Conservation (phyloP, 2,329 filamentous ascomycete genomes). For the Verticillium albo-atrum region DNA sequence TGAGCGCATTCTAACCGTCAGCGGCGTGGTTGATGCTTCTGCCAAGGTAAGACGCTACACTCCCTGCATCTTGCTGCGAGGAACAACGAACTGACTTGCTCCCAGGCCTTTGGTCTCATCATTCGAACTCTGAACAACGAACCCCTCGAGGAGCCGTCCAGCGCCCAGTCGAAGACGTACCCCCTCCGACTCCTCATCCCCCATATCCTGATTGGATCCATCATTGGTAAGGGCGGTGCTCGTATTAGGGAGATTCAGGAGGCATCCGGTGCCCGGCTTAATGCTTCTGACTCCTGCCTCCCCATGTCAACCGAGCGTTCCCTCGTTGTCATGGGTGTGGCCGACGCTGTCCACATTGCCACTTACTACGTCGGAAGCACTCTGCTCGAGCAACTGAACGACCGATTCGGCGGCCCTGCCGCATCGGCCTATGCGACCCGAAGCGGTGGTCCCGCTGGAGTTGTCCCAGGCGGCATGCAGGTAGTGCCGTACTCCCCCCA, state of each 20-base stretch:
- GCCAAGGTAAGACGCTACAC: slow-evolving; percentile 65
- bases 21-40: slow-evolving; percentile 90
- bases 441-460: slow-evolving; percentile 86
- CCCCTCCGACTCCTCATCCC: slow-evolving; percentile 92
- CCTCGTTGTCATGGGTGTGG: slow-evolving; percentile 95
- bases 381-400: slow-evolving; percentile 94
- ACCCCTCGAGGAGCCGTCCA: slow-evolving; percentile 81
- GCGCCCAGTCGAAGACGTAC: slow-evolving; percentile 93
- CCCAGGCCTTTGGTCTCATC: slow-evolving; percentile 90
- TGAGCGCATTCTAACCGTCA: slow-evolving; percentile 95
- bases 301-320: slow-evolving; percentile 95
- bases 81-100: slow-evolving; percentile 1
- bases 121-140: slow-evolving; percentile 98
- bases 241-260: slow-evolving; percentile 98
- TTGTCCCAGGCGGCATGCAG: slow-evolving; percentile 96
- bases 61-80: not conserved
- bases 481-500: slow-evolving; percentile 98
- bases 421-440: slow-evolving; percentile 97
- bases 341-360: slow-evolving; percentile 96
- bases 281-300: slow-evolving; percentile 91
- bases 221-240: slow-evolving; percentile 95
- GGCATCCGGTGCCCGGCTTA: slow-evolving; percentile 90
- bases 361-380: slow-evolving; percentile 98
- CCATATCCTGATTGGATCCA: slow-evolving; percentile 95
- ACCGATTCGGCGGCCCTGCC: slow-evolving; percentile 90